These are phyloP conservation scores for Sequoia sempervirens DNA, from an alignment of 75 land plant species.

Conservation along the genomic window DNA sequence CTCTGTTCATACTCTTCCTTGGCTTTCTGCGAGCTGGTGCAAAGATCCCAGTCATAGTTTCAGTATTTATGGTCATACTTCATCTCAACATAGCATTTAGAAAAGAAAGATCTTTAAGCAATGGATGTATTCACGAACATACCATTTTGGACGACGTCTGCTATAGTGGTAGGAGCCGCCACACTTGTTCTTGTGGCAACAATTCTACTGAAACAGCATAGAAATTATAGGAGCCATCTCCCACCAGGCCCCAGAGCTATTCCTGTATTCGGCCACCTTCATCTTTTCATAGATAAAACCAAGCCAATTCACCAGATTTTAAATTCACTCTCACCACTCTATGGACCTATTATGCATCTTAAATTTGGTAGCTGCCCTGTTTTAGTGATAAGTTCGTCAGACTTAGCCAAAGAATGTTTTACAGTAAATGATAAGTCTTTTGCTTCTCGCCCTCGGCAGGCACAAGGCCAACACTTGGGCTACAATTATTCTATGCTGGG, in stretches of 20 bases:
- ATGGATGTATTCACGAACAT: too few species aligned
- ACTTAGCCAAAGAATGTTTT: constrained; percentile 29
- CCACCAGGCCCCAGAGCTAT: neutral
- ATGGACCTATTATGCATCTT: neutral
- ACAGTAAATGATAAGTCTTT: constrained; percentile 25
- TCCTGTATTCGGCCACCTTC: constrained; percentile 6
- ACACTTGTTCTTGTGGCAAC: too few species aligned
- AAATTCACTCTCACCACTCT: neutral
- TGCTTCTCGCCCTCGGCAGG: constrained; percentile 11
- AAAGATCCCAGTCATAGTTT: too few species aligned
- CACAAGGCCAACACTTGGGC: constrained; percentile 4
- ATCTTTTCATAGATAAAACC: neutral
- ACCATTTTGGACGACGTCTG: too few species aligned
- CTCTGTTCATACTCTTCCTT: too few species aligned
- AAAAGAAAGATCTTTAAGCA: too few species aligned
- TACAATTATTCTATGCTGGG: constrained; percentile 20
- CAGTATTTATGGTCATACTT: too few species aligned
- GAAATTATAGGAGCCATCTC: too few species aligned
- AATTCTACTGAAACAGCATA: too few species aligned
- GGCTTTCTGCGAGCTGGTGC: too few species aligned
- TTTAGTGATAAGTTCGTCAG: constrained; percentile 24
- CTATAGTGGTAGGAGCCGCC: too few species aligned
- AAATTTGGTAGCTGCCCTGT: constrained; percentile 5
- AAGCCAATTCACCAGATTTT: constrained; percentile 2
- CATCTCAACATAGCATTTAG: too few species aligned